Percentiles rank a stretch among this genome's conserved stretches.
Conservation (phyloP, 805 yeast species). For the Barnettozyma sucrosica region DNA sequence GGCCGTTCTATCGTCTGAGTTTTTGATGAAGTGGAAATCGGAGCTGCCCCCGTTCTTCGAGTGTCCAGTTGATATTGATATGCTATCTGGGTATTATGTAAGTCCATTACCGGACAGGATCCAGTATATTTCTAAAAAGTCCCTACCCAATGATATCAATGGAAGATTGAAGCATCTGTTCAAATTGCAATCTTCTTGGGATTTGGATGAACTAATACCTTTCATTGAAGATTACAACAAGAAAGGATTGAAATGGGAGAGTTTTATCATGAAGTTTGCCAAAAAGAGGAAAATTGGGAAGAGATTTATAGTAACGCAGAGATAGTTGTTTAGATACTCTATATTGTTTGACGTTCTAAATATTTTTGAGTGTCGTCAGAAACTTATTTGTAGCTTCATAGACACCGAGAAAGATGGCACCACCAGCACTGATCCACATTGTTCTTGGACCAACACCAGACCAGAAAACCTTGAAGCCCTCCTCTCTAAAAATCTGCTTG, state of each 20-base stretch:
- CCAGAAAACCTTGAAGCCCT: constrained; percentile 68
- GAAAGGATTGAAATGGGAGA: constrained; percentile 48
- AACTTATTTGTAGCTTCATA: constrained; percentile 52
- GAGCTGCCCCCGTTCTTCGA: constrained; percentile 58
- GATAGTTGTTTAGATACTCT: constrained; percentile 5
- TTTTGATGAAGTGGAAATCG: constrained; percentile 58
- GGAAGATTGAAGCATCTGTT: constrained; percentile 49
- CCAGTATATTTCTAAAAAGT: constrained; percentile 44
- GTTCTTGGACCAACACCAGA: constrained; percentile 94
- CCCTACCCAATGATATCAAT: constrained; percentile 43
- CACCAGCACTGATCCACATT: constrained; percentile 97
- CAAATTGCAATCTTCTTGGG: constrained; percentile 53
- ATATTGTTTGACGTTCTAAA: not conserved
- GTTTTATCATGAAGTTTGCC: constrained; percentile 58
- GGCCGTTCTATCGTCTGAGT: constrained; percentile 39
- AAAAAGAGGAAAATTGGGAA: constrained; percentile 44
- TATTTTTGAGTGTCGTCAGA: constrained; percentile 7
- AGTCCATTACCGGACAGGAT: constrained; percentile 42
- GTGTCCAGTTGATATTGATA: constrained; percentile 48
- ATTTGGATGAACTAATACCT: constrained; percentile 54
- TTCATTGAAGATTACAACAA: constrained; percentile 54
- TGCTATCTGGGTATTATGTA: constrained; percentile 51
- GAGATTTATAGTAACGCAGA: constrained; percentile 30
- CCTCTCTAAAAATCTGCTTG: constrained; percentile 52
- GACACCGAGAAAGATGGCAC: constrained; percentile 93